Percentiles rank a stretch among this genome's conserved stretches.
Conservation (phyloP, 192 early-diverging fungal species). For the Coemansia sp. region DNA sequence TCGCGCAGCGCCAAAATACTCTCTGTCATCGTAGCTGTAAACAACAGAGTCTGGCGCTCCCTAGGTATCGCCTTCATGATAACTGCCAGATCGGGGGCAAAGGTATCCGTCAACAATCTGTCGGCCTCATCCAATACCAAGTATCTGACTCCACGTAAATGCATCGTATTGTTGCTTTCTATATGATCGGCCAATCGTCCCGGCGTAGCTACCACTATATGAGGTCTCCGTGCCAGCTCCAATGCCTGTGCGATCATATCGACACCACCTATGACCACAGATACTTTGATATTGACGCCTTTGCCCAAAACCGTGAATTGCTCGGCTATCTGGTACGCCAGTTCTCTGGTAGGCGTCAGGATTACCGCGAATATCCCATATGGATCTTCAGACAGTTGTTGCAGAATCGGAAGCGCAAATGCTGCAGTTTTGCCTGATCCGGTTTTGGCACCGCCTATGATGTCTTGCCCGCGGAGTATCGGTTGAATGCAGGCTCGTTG, state of each 20-base stretch:
- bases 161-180: conserved; percentile 71
- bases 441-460: conserved; percentile 94
- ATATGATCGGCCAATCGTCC: conserved; percentile 95
- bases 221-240: conserved; percentile 82
- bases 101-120: conserved; percentile 82
- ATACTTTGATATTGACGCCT: conserved; percentile 78
- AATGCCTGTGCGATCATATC: conserved; percentile 96
- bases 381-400: conserved; percentile 92
- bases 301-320: conserved; percentile 94
- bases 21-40: conserved; percentile 95
- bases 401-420: conserved; percentile 96
- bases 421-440: conserved; percentile 98
- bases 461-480: conserved; percentile 75
- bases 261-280: conserved; percentile 87
- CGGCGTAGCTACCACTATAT: conserved; percentile 93
- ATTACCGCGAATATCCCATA: conserved; percentile 97
- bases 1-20: conserved; percentile 76
- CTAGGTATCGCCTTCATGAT: conserved; percentile 80
- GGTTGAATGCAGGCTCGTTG: conserved; percentile 84
- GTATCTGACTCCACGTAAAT: conserved; percentile 76
- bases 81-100: conserved; percentile 76
- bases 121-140: conserved; percentile 97
- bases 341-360: conserved; percentile 92
- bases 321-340: conserved; percentile 98
- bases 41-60: conserved; percentile 90